A percentile compares a stretch with the other conserved stretches of the same genome.
phyloP scores from a whole-genome alignment of 306 rosid genomes.

The Malus sylvestris region DNA sequence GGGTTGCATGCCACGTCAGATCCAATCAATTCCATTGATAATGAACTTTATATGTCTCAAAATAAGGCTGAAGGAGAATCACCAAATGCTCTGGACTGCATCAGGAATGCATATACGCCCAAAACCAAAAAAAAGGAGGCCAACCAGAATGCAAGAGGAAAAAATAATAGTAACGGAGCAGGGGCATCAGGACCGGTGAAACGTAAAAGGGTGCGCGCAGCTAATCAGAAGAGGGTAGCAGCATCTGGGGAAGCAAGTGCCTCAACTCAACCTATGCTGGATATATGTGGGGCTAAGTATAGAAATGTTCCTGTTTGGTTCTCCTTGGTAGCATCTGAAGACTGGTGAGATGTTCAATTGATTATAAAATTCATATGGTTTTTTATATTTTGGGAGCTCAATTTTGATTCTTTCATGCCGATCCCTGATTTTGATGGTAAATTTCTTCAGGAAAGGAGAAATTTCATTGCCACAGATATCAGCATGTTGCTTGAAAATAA shows the following conservation, averaged over 20 bases:
- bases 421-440: conserved; percentile 16
- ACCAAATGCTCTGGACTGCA: conserved; percentile 25
- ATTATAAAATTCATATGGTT: neutral
- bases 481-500: conserved; percentile 75
- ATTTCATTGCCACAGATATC: conserved; percentile 82
- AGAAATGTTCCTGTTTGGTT: conserved; percentile 80
- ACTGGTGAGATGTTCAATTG: conserved; percentile 47
- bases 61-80: conserved; percentile 38
- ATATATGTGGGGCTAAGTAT: conserved; percentile 41
- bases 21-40: conserved; percentile 34
- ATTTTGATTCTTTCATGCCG: conserved; percentile 14
- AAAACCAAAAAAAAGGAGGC: conserved; percentile 65
- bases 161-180: conserved; percentile 46
- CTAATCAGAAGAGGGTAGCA: conserved; percentile 51
- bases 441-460: conserved; percentile 76
- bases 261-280: conserved; percentile 52
- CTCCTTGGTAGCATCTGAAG: conserved; percentile 85
- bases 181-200: conserved; percentile 50
- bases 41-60: conserved; percentile 39
- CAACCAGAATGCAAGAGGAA: conserved; percentile 41
- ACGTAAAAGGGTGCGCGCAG: conserved; percentile 53
- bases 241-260: conserved; percentile 45
- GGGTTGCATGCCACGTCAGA: conserved; percentile 55
- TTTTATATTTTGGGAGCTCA: conserved; percentile 4
- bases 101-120: conserved; percentile 26